A percentile compares a stretch with the other conserved stretches of the same genome.
Conservation (phyloP, 805 yeast genomes). For the Candida namnaoensis region DNA sequence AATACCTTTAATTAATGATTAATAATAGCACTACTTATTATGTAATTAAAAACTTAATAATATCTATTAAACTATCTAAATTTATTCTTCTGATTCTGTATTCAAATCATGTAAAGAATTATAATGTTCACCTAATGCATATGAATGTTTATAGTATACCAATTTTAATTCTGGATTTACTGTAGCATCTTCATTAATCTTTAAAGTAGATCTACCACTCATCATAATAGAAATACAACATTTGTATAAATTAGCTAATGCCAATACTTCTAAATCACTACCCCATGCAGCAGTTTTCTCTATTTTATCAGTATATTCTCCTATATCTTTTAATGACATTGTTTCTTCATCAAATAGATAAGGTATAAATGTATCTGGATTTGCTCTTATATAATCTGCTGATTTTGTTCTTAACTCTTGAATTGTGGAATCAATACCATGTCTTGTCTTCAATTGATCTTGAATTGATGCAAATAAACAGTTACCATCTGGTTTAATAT, state of each 20-base stretch:
- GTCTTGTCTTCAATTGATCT: conserved; percentile 64
- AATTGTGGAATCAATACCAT: conserved; percentile 26
- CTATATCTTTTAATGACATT: conserved; percentile 52
- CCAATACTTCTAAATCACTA: conserved; percentile 85
- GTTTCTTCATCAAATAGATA: conserved; percentile 77
- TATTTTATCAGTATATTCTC: conserved; percentile 59
- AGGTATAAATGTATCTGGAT: conserved; percentile 71
- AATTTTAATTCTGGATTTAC: conserved; percentile 47
- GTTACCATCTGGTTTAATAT: conserved; percentile 88
- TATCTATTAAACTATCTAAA: neutral
- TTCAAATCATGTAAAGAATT: conserved; percentile 56
- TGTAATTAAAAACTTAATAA: too few relatives aligned
- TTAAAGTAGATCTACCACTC: conserved; percentile 65
- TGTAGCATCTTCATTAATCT: conserved; percentile 49
- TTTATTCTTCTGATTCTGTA: neutral
- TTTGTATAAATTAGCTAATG: conserved; percentile 61
- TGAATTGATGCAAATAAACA: conserved; percentile 82
- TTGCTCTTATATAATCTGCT: conserved; percentile 51
- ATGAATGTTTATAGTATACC: conserved; percentile 78
- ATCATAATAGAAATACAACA: conserved; percentile 71
- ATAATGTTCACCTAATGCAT: conserved; percentile 92
- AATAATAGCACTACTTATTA: too few relatives aligned
- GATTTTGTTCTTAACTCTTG: conserved; percentile 55
- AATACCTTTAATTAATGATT: too few relatives aligned
- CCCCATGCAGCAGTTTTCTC: conserved; percentile 92